Conservation (phyloP, 345 rosid genomes). For the Brassica carinata region DNA sequence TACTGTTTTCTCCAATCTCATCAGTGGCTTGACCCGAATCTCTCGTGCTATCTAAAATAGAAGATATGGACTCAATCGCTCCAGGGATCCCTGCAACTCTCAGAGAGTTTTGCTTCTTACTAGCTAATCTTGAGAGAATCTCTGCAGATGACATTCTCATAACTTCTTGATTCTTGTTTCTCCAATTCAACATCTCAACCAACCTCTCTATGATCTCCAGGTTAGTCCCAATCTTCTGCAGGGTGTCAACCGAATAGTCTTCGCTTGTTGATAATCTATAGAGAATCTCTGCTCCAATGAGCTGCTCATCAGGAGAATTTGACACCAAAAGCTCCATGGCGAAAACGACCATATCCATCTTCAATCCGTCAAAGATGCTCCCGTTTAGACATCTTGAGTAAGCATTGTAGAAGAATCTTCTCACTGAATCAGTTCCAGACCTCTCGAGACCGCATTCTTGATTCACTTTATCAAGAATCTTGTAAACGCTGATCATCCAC, state of each 20-base stretch:
- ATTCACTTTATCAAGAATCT: constrained; percentile 70
- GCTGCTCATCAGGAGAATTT: constrained; percentile 82
- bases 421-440: constrained; percentile 59
- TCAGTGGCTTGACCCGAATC: constrained; percentile 54
- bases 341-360: constrained; percentile 81
- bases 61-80: constrained; percentile 89
- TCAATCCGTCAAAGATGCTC: constrained; percentile 85
- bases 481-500: constrained; percentile 52
- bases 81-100: constrained; percentile 86
- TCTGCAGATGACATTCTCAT: constrained; percentile 78
- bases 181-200: constrained; percentile 96
- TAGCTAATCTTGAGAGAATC: constrained; percentile 68
- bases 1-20: constrained; percentile 68
- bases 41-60: constrained; percentile 66
- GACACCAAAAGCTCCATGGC: constrained; percentile 72
- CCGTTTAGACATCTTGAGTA: constrained; percentile 81
- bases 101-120: constrained; percentile 76
- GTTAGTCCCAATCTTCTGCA: constrained; percentile 80
- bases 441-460: constrained; percentile 66
- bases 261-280: constrained; percentile 44
- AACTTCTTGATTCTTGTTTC: constrained; percentile 72
- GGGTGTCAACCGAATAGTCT: constrained; percentile 71
- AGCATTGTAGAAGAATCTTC: constrained; percentile 85
- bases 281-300: constrained; percentile 67
- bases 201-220: constrained; percentile 64